These are phyloP conservation scores for Chrysosporium keratinophilum DNA, from an alignment of 2,329 filamentous ascomycete genomes.

Conservation along the genomic window DNA sequence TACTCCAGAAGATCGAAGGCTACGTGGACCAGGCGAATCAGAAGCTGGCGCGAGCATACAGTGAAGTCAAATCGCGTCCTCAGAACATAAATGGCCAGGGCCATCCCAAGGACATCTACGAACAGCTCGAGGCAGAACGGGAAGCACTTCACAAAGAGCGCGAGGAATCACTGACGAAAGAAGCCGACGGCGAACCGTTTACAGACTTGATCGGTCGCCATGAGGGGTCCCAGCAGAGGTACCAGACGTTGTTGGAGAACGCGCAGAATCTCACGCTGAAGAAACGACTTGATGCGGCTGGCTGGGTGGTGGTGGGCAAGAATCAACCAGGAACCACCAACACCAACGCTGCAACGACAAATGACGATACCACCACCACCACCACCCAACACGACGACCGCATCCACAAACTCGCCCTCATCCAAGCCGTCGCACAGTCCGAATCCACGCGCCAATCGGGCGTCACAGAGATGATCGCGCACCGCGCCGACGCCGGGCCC, in stretches of 20 bases:
- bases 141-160: slow-evolving; percentile 35
- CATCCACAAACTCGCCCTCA: slow-evolving; percentile 22
- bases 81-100: slow-evolving; percentile 39
- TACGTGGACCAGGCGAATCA: slow-evolving; percentile 63
- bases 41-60: slow-evolving; percentile 49
- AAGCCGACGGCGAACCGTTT: slow-evolving; percentile 28
- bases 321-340: slow-evolving; percentile 12
- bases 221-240: slow-evolving; percentile 27
- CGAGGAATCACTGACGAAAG: slow-evolving; percentile 28
- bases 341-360: slow-evolving; percentile 21
- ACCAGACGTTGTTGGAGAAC: slow-evolving; percentile 38
- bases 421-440: slow-evolving; percentile 25
- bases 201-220: slow-evolving; percentile 34
- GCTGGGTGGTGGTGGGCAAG: neutral
- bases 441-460: slow-evolving; percentile 29
- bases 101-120: slow-evolving; percentile 34
- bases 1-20: slow-evolving; percentile 59
- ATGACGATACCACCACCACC: slow-evolving; percentile 16
- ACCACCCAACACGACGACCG: neutral
- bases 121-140: slow-evolving; percentile 37
- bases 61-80: slow-evolving; percentile 49
- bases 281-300: slow-evolving; percentile 22
- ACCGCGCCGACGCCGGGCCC: slow-evolving; percentile 37
- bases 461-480: slow-evolving; percentile 34
- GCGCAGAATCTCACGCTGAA: slow-evolving; percentile 32